Conservation (phyloP, 2,329 filamentous ascomycete species). For the Fusarium sp. region DNA sequence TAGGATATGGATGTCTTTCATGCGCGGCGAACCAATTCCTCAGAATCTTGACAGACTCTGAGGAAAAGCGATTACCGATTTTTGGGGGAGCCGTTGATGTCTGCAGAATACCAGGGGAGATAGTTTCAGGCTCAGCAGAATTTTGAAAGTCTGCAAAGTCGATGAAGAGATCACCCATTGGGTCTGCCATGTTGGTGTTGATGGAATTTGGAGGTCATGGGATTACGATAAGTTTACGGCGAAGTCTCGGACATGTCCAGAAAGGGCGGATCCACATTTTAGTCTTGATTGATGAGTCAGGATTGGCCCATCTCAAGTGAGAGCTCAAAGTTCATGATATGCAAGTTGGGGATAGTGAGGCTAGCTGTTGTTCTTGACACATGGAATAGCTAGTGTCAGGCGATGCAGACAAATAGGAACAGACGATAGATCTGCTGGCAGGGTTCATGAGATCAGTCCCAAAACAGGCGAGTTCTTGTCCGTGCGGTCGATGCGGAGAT, state of each 20-base stretch:
- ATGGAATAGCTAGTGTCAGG: not conserved
- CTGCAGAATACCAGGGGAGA: constrained; percentile 25
- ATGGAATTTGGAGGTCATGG: constrained; percentile 17
- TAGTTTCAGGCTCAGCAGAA: not conserved
- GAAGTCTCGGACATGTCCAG: constrained; percentile 33
- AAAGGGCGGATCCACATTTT: constrained; percentile 32
- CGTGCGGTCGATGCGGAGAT: not conserved
- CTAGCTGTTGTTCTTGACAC: not conserved
- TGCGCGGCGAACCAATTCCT: constrained; percentile 84
- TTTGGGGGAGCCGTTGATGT: constrained; percentile 24
- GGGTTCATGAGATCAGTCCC: not conserved
- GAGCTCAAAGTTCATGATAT: not conserved
- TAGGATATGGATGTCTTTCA: constrained; percentile 81
- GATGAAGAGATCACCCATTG: not conserved
- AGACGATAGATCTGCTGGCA: not conserved
- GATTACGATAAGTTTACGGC: not conserved
- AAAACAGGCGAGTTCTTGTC: not conserved
- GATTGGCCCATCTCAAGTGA: not conserved
- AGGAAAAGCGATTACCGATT: constrained; percentile 28
- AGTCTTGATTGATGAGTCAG: constrained; percentile 15
- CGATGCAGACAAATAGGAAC: not conserved
- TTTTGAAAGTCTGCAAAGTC: constrained; percentile 1
- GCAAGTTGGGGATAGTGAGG: not conserved
- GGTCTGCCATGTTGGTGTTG: constrained; percentile 14
- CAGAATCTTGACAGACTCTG: constrained; percentile 57